Evolutionary conservation across 2,329 filamentous ascomycete genomes (phyloP).

Genomic region (Penicillium sp.): DNA sequence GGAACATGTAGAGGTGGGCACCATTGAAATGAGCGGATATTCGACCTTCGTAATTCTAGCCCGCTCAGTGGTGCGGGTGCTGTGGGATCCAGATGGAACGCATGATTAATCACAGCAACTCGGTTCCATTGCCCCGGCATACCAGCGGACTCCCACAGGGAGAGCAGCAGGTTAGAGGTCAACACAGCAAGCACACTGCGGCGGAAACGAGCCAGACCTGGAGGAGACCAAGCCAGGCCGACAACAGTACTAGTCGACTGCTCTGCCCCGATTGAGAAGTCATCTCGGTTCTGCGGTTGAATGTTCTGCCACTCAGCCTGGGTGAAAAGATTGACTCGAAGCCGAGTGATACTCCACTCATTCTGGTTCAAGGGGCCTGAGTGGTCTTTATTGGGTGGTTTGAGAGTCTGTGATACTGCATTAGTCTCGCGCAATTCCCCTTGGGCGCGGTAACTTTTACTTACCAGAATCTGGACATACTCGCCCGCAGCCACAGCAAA

Average conservation of each 20-base stretch:
- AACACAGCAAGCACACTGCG: slow-evolving; percentile 51
- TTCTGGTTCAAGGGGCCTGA: slow-evolving; percentile 19
- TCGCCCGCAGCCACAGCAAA: slow-evolving; percentile 54
- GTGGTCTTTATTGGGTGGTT: slow-evolving; percentile 11
- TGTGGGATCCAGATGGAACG: slow-evolving; percentile 38
- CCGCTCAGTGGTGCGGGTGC: slow-evolving; percentile 16
- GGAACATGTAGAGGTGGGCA: slow-evolving; percentile 24
- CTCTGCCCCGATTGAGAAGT: slow-evolving; percentile 55
- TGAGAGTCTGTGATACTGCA: slow-evolving; percentile 5
- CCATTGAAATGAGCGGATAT: slow-evolving; percentile 42
- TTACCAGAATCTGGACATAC: slow-evolving; percentile 48
- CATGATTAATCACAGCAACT: slow-evolving; percentile 48
- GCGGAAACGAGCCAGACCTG: slow-evolving; percentile 50
- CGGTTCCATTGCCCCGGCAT: slow-evolving; percentile 47
- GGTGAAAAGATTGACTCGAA: slow-evolving; percentile 50
- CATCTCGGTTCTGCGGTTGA: slow-evolving; percentile 41
- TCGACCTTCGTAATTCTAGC: slow-evolving; percentile 23
- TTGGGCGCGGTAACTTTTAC: slow-evolving; percentile 12
- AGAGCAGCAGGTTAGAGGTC: slow-evolving; percentile 52
- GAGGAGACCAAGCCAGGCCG: slow-evolving; percentile 52
- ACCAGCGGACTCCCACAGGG: slow-evolving; percentile 50
- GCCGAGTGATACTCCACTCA: slow-evolving; percentile 35
- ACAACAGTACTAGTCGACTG: slow-evolving; percentile 48
- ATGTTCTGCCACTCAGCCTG: slow-evolving; percentile 45
- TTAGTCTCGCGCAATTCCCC: slow-evolving; percentile 1